Evolutionary conservation across 169 alveolate species (phyloP), one percentile per base, ranked within the genome.

Genomic region (Besnoitia besnoiti): DNA sequence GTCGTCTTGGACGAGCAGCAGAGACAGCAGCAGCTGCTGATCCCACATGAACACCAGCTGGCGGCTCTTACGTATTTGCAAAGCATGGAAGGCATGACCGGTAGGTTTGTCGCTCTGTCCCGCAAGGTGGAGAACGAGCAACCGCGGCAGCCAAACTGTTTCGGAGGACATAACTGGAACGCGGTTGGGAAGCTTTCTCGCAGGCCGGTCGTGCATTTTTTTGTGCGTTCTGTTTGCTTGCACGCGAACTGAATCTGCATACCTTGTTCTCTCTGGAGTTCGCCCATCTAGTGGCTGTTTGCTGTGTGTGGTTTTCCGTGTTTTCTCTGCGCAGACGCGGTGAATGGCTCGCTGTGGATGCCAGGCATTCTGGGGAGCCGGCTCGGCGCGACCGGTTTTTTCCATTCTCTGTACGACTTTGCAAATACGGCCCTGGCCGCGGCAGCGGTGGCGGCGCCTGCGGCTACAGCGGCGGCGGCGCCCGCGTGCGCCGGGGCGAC

Each of bases 41-140:
- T 77, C 7, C 87, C 49, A 44, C 87, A 77, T 14, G 87, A 77
- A 24, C 87, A 77, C 87, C 87, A 77, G 59, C 87, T 77, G 24
- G 87, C 87, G n/a, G 87, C 87, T 39, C 59, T 77, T 39, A 77
- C 87, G 59, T 77, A 77, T 24, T 35, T 77, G 37, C 87, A 77
- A 37, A 77, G 87, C 87, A 77, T 77, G 87, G 87, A 77, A 77
- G 87, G 87, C 49, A 77, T 77, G 87, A 40, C 87, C 0, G 87
- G 87, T 77, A 44, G 14, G 39, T 27, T 19, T 61, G 59, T 10
- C 7, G 16, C 7, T 16, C 24, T 10, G 59, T 49, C 16, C 24
- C 59, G 16, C 7, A 49, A 7, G 59, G 59, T 10, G 59, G 59
- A 10, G 59, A n/a, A n/a, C n/a, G n/a, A n/a, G n/a, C n/a, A n/a